phyloP scores from a whole-genome alignment of 352 stramenopile species.

The Elongisporangium undulatum region DNA sequence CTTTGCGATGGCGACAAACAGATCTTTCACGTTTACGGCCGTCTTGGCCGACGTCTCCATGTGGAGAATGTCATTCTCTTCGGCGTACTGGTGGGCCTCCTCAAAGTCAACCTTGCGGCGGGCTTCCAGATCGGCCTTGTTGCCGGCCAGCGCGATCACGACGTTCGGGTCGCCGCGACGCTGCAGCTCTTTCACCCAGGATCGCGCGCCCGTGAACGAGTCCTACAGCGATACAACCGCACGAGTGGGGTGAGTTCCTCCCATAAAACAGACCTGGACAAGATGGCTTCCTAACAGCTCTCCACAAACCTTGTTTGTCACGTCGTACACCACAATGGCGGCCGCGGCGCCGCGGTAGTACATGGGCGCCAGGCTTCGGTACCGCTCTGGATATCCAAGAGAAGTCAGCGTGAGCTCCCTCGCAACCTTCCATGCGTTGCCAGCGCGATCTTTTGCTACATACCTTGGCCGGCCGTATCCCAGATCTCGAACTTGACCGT shows the following conservation, averaged over 20 bases:
- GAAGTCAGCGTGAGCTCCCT: conserved; percentile 7
- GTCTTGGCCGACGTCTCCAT: conserved; percentile 99
- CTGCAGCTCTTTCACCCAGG: conserved; percentile 99
- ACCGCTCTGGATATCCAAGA: conserved; percentile 75
- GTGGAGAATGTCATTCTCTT: conserved; percentile 99
- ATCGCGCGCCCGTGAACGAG: conserved; percentile 97
- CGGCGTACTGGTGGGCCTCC: conserved; percentile 97
- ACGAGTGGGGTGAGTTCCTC: neutral
- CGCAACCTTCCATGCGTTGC: neutral
- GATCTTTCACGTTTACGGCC: conserved; percentile 97
- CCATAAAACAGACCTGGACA: conserved; percentile 4
- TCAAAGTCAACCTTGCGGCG: conserved; percentile 96
- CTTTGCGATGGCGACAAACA: conserved; percentile 98
- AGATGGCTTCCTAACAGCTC: neutral
- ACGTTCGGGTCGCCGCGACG: conserved; percentile 96
- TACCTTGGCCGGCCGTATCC: conserved; percentile 96
- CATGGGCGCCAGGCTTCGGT: conserved; percentile 97
- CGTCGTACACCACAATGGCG: conserved; percentile 97
- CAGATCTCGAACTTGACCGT: conserved; percentile 99
- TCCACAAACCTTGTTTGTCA: conserved; percentile 91
- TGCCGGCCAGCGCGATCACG: conserved; percentile 95
- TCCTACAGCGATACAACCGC: conserved; percentile 47
- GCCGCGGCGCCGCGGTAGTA: conserved; percentile 95
- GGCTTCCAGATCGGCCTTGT: conserved; percentile 98
- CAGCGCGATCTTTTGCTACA: conserved; percentile 1